These are phyloP conservation scores for Agastache rugosa DNA, from an alignment of 257 asterid species.

Conservation along the genomic window DNA sequence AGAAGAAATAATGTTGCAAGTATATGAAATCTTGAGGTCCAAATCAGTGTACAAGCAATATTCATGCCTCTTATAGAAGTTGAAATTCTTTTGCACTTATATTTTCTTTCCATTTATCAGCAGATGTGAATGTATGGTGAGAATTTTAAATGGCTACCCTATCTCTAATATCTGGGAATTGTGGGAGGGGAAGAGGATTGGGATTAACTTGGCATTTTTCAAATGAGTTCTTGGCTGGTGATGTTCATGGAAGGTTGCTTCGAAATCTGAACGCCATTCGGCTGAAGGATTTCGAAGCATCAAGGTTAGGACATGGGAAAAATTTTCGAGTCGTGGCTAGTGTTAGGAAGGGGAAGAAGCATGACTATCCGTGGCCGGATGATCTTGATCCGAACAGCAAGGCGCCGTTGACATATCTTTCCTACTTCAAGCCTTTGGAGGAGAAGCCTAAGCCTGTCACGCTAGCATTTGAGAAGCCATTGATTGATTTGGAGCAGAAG, in stretches of 20 bases:
- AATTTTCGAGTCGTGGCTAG: conserved; percentile 31
- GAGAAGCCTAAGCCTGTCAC: conserved; percentile 62
- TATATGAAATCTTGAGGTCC: too few relatives aligned
- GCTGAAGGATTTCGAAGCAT: conserved; percentile 30
- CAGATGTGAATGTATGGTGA: conserved; percentile 39
- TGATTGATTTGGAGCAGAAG: conserved; percentile 55
- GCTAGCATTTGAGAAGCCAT: conserved; percentile 63
- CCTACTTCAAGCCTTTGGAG: conserved; percentile 52
- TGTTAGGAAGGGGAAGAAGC: conserved; percentile 50
- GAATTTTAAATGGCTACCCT: conserved; percentile 46
- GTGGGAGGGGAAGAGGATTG: conserved; percentile 41
- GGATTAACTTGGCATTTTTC: conserved; percentile 27
- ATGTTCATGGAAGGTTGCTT: conserved; percentile 21
- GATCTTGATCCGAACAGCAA: conserved; percentile 46
- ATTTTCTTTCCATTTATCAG: conserved; percentile 27
- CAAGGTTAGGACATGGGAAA: conserved; percentile 32
- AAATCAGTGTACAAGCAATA: not conserved
- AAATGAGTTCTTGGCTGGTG: conserved; percentile 39
- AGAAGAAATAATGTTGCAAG: too few relatives aligned
- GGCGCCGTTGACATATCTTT: conserved; percentile 43
- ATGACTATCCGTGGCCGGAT: conserved; percentile 60
- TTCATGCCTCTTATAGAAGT: not conserved
- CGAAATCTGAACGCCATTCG: conserved; percentile 22
- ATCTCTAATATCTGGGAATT: conserved; percentile 49
- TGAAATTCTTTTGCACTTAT: not conserved